These are phyloP conservation scores for Aspergillus egyptiacus DNA, from an alignment of 495 filamentous ascomycete species.

Conservation along the genomic window DNA sequence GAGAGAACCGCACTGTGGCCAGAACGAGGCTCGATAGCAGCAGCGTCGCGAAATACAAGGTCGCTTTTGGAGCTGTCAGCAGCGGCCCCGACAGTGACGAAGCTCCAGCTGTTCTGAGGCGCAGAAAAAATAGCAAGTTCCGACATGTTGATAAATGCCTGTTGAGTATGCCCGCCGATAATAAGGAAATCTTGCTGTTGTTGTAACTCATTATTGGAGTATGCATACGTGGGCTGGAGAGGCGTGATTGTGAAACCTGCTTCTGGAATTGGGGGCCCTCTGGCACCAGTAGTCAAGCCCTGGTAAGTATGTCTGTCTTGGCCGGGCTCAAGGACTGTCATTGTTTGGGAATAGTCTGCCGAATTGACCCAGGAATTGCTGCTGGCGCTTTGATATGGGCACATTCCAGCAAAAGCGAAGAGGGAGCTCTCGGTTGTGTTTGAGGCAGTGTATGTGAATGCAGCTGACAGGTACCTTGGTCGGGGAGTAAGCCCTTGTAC, in stretches of 20 bases:
- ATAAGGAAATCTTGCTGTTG: slow-evolving; percentile 73
- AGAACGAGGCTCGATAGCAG: slow-evolving; percentile 64
- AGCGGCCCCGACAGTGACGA: slow-evolving; percentile 55
- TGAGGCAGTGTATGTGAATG: slow-evolving; percentile 60
- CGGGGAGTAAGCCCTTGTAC: slow-evolving; percentile 32
- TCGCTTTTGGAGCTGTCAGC: slow-evolving; percentile 35
- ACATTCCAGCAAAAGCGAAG: slow-evolving; percentile 88
- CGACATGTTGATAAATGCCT: slow-evolving; percentile 89
- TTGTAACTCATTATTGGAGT: slow-evolving; percentile 44
- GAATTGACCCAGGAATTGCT: slow-evolving; percentile 50
- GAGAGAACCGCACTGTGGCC: slow-evolving; percentile 80
- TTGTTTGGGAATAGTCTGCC: slow-evolving; percentile 70
- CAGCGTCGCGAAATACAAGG: slow-evolving; percentile 37
- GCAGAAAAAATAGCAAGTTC: slow-evolving; percentile 81
- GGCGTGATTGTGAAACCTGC: slow-evolving; percentile 82
- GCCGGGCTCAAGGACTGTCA: slow-evolving; percentile 50
- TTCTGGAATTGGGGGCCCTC: slow-evolving; percentile 65
- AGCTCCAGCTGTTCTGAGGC: slow-evolving; percentile 81
- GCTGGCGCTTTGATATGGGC: slow-evolving; percentile 47
- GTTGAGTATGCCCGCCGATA: slow-evolving; percentile 76
- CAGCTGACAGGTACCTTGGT: slow-evolving; percentile 61
- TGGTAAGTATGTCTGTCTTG: slow-evolving; percentile 27
- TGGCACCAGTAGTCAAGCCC: slow-evolving; percentile 36
- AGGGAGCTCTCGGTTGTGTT: slow-evolving; percentile 46
- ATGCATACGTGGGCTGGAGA: slow-evolving; percentile 57